Evolutionary conservation across 352 stramenopile species (phyloP).

Genomic region (Globisporangium splendens): DNA sequence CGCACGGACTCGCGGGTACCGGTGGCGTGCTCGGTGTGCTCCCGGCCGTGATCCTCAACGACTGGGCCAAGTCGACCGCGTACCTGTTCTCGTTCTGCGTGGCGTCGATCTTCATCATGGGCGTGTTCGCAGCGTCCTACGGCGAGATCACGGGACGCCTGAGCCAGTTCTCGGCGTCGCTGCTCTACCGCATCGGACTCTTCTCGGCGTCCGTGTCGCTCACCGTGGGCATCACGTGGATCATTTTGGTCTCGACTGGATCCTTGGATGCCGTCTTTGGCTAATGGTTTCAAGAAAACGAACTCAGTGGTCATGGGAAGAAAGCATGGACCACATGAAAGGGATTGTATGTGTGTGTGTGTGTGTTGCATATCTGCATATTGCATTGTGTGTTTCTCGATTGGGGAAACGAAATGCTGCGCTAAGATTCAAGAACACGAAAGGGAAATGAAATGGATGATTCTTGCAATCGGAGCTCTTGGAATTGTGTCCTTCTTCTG

Average conservation of each 20-base stretch:
- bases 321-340: too few relatives aligned
- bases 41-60: constrained; percentile 70
- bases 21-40: constrained; percentile 69
- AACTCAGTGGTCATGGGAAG: too few relatives aligned
- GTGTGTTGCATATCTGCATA: too few relatives aligned
- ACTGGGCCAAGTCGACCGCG: constrained; percentile 49
- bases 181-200: constrained; percentile 51
- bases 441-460: too few relatives aligned
- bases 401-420: too few relatives aligned
- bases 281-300: not conserved
- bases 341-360: too few relatives aligned
- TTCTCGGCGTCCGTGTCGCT: constrained; percentile 58
- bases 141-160: constrained; percentile 52
- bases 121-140: constrained; percentile 75
- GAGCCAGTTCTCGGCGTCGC: constrained; percentile 25
- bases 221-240: constrained; percentile 52
- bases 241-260: constrained; percentile 34
- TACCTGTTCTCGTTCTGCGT: constrained; percentile 85
- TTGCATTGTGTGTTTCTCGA: too few relatives aligned
- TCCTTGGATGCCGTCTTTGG: constrained; percentile 4
- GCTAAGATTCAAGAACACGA: too few relatives aligned
- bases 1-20: constrained; percentile 65
- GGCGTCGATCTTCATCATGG: constrained; percentile 86
- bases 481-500: too few relatives aligned
- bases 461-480: too few relatives aligned